Conservation (phyloP, 139 green algal genomes). For the Mychonastes homosphaera region DNA sequence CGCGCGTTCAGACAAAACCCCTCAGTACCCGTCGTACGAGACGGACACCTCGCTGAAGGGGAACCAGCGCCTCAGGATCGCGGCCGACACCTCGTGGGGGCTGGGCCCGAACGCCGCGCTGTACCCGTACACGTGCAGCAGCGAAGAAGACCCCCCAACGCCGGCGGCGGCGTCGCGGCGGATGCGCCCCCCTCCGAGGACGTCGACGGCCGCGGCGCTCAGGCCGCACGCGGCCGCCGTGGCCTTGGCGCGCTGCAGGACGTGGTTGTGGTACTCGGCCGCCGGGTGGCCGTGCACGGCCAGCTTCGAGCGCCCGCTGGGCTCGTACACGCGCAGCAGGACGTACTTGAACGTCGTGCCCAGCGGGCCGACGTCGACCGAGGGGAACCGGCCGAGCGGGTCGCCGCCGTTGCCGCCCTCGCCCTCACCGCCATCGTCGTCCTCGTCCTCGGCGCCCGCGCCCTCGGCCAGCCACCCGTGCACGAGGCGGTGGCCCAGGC, state of each 20-base stretch:
- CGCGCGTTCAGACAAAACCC: no score
- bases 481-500: constrained; percentile 48
- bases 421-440: neutral
- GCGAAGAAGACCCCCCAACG: no score
- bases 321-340: constrained; percentile 43
- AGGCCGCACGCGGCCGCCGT: constrained; percentile 4
- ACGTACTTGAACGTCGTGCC: constrained; percentile 73
- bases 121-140: constrained; percentile 64
- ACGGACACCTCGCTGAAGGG: constrained; percentile 40
- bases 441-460: neutral
- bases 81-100: constrained; percentile 58
- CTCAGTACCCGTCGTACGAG: constrained; percentile 71
- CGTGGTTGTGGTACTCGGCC: constrained; percentile 64
- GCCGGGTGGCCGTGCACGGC: constrained; percentile 55
- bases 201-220: constrained; percentile 11
- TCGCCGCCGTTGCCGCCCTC: neutral
- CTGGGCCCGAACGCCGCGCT: constrained; percentile 58
- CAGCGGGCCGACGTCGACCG: constrained; percentile 34
- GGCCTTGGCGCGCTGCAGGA: constrained; percentile 31
- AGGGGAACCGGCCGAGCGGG: neutral
- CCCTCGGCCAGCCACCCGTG: constrained; percentile 24
- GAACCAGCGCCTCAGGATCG: constrained; percentile 41
- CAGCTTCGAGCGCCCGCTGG: constrained; percentile 37
- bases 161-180: constrained; percentile 33
- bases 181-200: constrained; percentile 60